A percentile compares a stretch with the other conserved stretches of the same genome.
Evolutionary conservation across 164 flowering plant genomes (phyloP).

Genomic region (Stephania cephalantha): DNA sequence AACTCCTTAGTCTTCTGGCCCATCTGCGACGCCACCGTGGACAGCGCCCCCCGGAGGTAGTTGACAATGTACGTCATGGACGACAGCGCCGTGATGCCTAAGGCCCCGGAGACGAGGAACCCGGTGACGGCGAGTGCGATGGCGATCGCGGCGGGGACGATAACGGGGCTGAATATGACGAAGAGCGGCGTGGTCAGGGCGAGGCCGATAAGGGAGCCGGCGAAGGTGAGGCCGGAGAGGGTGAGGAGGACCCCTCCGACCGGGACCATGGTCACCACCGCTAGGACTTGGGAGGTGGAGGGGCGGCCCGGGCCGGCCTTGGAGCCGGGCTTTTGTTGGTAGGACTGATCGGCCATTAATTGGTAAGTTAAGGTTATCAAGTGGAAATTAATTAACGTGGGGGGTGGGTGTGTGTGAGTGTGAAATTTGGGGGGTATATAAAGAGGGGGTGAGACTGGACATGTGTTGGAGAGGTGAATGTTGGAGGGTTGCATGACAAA

Average conservation of each 20-base stretch:
- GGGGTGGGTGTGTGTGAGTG: neutral
- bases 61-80: constrained; percentile 55
- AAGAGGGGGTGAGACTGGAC: neutral
- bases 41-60: constrained; percentile 21
- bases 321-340: neutral
- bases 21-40: neutral
- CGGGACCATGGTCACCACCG: constrained; percentile 53
- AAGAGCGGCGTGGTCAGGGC: constrained; percentile 57
- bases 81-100: constrained; percentile 61
- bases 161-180: constrained; percentile 64
- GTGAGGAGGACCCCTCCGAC: constrained; percentile 57
- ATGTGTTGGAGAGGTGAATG: neutral
- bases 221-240: constrained; percentile 53
- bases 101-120: constrained; percentile 65
- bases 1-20: neutral
- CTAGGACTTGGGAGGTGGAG: constrained; percentile 40
- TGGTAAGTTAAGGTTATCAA: neutral
- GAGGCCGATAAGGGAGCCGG: constrained; percentile 51
- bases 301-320: constrained; percentile 18
- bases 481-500: neutral
- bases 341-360: no score
- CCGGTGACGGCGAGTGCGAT: constrained; percentile 55
- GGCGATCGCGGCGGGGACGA: constrained; percentile 59
- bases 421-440: neutral
- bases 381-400: neutral